phyloP scores from a whole-genome alignment of 495 filamentous ascomycete genomes.

The Saxophila tyrrhenica region DNA sequence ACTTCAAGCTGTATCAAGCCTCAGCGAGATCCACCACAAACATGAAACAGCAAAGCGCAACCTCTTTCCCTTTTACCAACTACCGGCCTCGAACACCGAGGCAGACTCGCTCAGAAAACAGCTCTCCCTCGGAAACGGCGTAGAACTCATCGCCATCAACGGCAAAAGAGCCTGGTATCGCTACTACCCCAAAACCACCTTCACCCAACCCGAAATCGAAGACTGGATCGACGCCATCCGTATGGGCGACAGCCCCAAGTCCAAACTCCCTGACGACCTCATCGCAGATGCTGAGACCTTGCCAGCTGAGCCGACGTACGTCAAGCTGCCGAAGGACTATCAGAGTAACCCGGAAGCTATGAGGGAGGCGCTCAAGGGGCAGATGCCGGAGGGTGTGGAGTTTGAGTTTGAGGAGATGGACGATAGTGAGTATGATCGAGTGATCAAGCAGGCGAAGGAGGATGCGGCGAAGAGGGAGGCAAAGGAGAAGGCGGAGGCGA shows the following conservation, averaged over 20 bases:
- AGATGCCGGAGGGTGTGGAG: slow-evolving; percentile 17
- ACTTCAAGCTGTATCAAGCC: slow-evolving; percentile 44
- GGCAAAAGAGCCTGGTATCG: slow-evolving; percentile 78
- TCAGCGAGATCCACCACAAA: slow-evolving; percentile 68
- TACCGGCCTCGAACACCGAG: slow-evolving; percentile 52
- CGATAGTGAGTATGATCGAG: slow-evolving; percentile 19
- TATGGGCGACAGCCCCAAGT: slow-evolving; percentile 72
- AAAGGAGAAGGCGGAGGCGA: background rate
- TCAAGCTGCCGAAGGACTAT: slow-evolving; percentile 2
- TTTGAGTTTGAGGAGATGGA: slow-evolving; percentile 20
- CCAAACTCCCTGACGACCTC: slow-evolving; percentile 65
- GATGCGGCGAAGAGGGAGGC: slow-evolving; percentile 3
- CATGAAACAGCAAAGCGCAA: slow-evolving; percentile 50
- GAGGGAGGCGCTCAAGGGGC: slow-evolving; percentile 11
- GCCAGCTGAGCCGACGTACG: slow-evolving; percentile 25
- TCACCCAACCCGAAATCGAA: slow-evolving; percentile 54
- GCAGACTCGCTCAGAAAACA: slow-evolving; percentile 44
- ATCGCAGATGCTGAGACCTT: slow-evolving; percentile 39
- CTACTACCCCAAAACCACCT: slow-evolving; percentile 45
- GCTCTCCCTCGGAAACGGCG: slow-evolving; percentile 47
- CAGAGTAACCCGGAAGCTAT: slow-evolving; percentile 7
- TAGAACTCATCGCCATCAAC: slow-evolving; percentile 67
- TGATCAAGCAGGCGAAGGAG: slow-evolving; percentile 10
- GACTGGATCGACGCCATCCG: slow-evolving; percentile 80
- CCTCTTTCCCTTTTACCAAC: slow-evolving; percentile 72